Evolutionary conservation across 164 flowering plant genomes (phyloP), one percentile per base, ranked within the genome.

Genomic region (Magnolia sinica): DNA sequence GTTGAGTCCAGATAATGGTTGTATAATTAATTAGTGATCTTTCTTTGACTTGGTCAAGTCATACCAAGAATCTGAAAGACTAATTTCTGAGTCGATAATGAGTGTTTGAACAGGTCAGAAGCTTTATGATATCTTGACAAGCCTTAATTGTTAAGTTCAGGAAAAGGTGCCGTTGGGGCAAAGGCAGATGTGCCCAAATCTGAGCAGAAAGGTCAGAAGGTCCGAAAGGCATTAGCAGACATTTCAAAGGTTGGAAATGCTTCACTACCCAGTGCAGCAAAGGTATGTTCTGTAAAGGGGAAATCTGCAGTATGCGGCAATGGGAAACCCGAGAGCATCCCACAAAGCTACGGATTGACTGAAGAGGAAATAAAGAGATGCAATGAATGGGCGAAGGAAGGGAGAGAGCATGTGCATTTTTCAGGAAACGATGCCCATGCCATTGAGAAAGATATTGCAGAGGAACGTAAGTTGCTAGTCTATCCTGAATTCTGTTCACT

Each of bases 381-480:
- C 72, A 29, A 76, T 24, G 77, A 76, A 76, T 76, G 77, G 80
- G 80, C 76, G 24, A 73, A 50, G 76, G 76, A 78, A 78, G 80
- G 80, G 55, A 68, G 73, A 23, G 76, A 78, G 67, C 67, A 73
- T 14, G 49, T 68, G 4, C 58, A 78, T 37, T 78, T 78, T 31
- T 65, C 76, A 8, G 80, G 80, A 52, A 78, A 29, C 67, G 80
- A 73, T 55, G 29, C 29, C 24, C 51, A 51, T 13, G 31, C 20
- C 0, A 55, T 73, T 73, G 51, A 78, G n/a, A 67, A 73, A 13
- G 76, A 73, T 18, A n/a, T 59, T 73, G 72, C 76, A 69, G 64
- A 78, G 67, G 16, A 73, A 50, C 16, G 80, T 78, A 77, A 29
- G 63, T 24, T 73, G 1, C 61, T 13, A 27, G 16, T 73, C 31